Evolutionary conservation across 192 early-diverging fungal species (phyloP).

Genomic region (Coemansia umbellata): DNA sequence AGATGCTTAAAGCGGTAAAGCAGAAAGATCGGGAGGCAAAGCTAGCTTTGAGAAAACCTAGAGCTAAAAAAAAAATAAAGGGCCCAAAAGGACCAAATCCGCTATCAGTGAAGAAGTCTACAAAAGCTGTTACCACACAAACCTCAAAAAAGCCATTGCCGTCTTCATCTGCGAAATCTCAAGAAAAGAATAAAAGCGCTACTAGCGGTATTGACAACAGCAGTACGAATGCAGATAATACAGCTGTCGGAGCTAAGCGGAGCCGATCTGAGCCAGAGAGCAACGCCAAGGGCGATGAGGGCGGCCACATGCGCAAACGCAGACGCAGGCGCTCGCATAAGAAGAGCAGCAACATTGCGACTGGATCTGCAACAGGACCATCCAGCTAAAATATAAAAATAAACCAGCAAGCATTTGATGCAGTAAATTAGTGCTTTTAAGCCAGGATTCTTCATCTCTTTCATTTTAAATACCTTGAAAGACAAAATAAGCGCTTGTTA

Average conservation of each 20-base stretch:
- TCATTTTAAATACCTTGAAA: neutral
- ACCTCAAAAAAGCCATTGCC: neutral
- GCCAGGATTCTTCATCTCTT: no score
- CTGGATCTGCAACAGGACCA: no score
- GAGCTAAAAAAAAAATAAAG: slow-evolving; percentile 57
- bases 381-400: no score
- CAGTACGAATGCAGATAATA: no score
- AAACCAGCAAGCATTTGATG: no score
- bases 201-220: no score
- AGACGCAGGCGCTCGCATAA: slow-evolving; percentile 12
- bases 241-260: slow-evolving; percentile 9
- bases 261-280: slow-evolving; percentile 1
- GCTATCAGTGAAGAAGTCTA: slow-evolving; percentile 76
- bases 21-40: slow-evolving; percentile 32
- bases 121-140: slow-evolving; percentile 6
- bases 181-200: no score
- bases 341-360: no score
- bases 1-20: slow-evolving; percentile 53
- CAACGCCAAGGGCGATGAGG: neutral
- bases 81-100: slow-evolving; percentile 84
- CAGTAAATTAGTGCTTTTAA: no score
- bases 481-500: no score
- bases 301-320: slow-evolving; percentile 12
- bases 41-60: slow-evolving; percentile 6
- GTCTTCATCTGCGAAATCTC: no score